Conservation (phyloP, 2,329 filamentous ascomycete species). For the Monilinia fructigena region DNA sequence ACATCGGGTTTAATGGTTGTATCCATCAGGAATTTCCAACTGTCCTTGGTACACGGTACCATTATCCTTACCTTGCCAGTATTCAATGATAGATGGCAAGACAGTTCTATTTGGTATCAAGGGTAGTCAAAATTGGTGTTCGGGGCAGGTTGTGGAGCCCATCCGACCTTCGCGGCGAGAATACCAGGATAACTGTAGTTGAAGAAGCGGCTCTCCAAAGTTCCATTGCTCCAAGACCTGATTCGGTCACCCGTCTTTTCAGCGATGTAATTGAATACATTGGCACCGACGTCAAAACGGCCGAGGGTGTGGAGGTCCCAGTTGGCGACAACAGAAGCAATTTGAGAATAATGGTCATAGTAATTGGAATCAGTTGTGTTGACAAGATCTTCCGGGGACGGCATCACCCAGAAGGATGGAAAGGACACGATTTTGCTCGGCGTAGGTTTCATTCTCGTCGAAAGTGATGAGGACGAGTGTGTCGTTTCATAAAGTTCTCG, state of each 20-base stretch:
- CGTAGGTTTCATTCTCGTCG: slow-evolving; percentile 74
- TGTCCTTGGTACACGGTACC: slow-evolving; percentile 37
- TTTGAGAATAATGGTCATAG: slow-evolving; percentile 71
- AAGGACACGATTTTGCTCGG: slow-evolving; percentile 65
- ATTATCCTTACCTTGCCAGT: slow-evolving; percentile 34
- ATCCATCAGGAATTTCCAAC: slow-evolving; percentile 39
- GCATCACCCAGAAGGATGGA: slow-evolving; percentile 72
- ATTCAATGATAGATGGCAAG: slow-evolving; percentile 35
- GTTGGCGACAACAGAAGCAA: slow-evolving; percentile 67
- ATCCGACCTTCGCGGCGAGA: slow-evolving; percentile 35
- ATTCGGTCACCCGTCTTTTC: slow-evolving; percentile 56
- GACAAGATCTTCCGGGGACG: slow-evolving; percentile 62
- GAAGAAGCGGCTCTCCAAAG: slow-evolving; percentile 43
- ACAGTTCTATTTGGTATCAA: slow-evolving; percentile 38
- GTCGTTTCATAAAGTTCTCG: slow-evolving; percentile 70
- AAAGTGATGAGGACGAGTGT: slow-evolving; percentile 76
- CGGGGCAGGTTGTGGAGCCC: slow-evolving; percentile 41
- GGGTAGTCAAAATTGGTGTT: slow-evolving; percentile 34
- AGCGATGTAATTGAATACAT: slow-evolving; percentile 63
- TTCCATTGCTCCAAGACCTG: slow-evolving; percentile 34
- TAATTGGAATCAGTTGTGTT: slow-evolving; percentile 68
- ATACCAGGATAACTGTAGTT: slow-evolving; percentile 49
- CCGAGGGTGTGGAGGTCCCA: slow-evolving; percentile 67
- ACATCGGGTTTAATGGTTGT: not conserved
- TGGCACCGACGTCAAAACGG: slow-evolving; percentile 70